These are phyloP conservation scores for Excoecaria agallocha DNA, from an alignment of 345 rosid species.

Conservation along the genomic window DNA sequence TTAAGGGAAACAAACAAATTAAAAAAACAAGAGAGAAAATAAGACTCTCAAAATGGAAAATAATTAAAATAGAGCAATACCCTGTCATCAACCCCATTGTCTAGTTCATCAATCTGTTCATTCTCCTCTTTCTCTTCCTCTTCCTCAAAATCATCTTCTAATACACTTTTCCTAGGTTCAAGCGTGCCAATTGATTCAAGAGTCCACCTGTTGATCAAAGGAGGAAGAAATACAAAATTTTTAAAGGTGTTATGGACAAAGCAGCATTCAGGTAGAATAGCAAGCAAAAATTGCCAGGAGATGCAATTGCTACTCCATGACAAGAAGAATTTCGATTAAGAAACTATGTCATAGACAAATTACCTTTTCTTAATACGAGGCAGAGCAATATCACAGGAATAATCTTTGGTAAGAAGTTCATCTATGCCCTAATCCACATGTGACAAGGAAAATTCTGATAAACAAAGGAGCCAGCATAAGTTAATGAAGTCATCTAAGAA, in stretches of 20 bases:
- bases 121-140: constrained; percentile 93
- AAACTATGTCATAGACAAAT: background rate
- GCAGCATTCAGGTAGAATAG: background rate
- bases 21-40: background rate
- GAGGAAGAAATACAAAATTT: constrained; percentile 1
- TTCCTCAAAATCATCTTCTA: constrained; percentile 97
- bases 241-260: background rate
- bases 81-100: constrained; percentile 55
- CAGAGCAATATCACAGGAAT: constrained; percentile 82
- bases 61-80: constrained; percentile 25
- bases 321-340: background rate
- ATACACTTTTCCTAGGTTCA: constrained; percentile 82
- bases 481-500: background rate
- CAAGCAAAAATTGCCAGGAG: background rate
- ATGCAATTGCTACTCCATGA: background rate
- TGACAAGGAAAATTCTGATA: constrained; percentile 53
- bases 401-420: constrained; percentile 78
- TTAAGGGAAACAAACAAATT: background rate
- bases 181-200: constrained; percentile 65
- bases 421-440: constrained; percentile 90
- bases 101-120: constrained; percentile 56
- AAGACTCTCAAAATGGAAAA: background rate
- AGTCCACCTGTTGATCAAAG: constrained; percentile 52
- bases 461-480: background rate
- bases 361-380: constrained; percentile 90